Evolutionary conservation across 768 basidiomycete genomes (phyloP), one percentile per base, ranked within the genome.

Genomic region (Crucibulum laeve): DNA sequence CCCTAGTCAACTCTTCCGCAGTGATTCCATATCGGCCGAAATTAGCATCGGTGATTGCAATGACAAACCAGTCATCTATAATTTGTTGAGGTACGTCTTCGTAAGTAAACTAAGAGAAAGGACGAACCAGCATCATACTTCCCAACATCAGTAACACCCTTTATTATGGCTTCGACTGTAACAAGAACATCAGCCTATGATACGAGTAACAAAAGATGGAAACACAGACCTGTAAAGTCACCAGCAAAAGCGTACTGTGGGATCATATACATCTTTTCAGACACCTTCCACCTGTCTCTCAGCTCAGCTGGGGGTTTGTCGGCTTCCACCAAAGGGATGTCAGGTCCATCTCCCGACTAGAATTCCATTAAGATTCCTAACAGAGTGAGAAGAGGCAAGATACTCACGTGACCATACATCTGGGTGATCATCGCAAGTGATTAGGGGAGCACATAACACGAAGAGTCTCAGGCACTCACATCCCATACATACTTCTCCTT

Each of bases 401-500:
- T 21, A 57, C 78, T 61, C 62, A 82, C 80, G 61, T 84, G 82
- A 5, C 74, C 82, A 50, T 72, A 78, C 51, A 84, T 81, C 80
- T 83, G 49, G 4, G 40, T 39, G 46, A 19, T 23, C 18, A 17
- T 30, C 8, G 8, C 28, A 30, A 8, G 44, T 35, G 45, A 44
- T 23, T 7, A 30, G 33, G 14, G 1, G 26, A 10, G 45, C 45
- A 36, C n/a, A 19, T 38, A 32, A 35, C 18, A 28, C 11, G 25
- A 33, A 24, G 42, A n/a, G 21, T 6, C 17, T 5, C 25, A 4
- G 37, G 15, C 1, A 71, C 80, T 62, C 51, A 84, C 82, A 71
- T 85, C 83, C 83, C 83, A 85, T n/a, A 77, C 75, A 54, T 82
- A 85, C 58, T 85, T 85, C 48, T 83, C 80, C 57, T 82, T 82